A percentile compares a stretch with the other conserved stretches of the same genome.
phyloP scores from a whole-genome alignment of 768 basidiomycete genomes.

The Russula emetica region DNA sequence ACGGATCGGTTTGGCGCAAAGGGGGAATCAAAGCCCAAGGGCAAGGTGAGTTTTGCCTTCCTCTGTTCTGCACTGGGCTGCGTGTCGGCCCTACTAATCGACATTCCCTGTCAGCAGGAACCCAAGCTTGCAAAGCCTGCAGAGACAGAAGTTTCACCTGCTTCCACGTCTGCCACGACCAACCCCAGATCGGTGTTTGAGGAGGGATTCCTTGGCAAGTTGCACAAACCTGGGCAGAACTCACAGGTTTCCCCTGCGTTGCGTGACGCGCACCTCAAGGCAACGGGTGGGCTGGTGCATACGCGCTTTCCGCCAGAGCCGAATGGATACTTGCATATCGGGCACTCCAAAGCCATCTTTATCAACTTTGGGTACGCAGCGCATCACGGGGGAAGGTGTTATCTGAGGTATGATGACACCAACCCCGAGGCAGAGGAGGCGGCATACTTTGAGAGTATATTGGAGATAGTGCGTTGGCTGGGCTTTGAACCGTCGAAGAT shows the following conservation, averaged over 20 bases:
- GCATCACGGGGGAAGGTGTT: slow-evolving; percentile 86
- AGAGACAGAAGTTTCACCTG: slow-evolving; percentile 36
- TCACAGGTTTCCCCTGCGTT: slow-evolving; percentile 76
- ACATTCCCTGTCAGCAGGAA: slow-evolving; percentile 36
- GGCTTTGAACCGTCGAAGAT: slow-evolving; percentile 99
- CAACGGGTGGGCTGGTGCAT: slow-evolving; percentile 78
- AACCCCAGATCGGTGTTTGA: slow-evolving; percentile 68
- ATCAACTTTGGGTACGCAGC: slow-evolving; percentile 99
- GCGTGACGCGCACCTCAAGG: slow-evolving; percentile 73
- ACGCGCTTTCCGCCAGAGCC: slow-evolving; percentile 99
- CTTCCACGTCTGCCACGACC: slow-evolving; percentile 35
- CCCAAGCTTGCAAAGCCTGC: slow-evolving; percentile 36
- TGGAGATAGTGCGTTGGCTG: slow-evolving; percentile 94
- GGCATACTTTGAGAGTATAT: slow-evolving; percentile 91
- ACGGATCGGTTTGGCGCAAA: slow-evolving; percentile 67
- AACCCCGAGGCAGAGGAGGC: slow-evolving; percentile 98
- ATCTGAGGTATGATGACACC: slow-evolving; percentile 95
- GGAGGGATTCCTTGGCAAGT: slow-evolving; percentile 87
- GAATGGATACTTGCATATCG: slow-evolving; percentile 92
- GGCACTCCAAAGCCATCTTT: slow-evolving; percentile 98
- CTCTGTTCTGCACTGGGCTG: neutral
- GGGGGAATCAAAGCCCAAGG: slow-evolving; percentile 59
- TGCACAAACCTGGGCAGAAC: slow-evolving; percentile 93
- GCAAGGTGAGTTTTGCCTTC: slow-evolving; percentile 44
- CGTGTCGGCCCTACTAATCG: neutral